Evolutionary conservation across 2,329 filamentous ascomycete genomes (phyloP).

Genomic region (Calonectria honghensis): DNA sequence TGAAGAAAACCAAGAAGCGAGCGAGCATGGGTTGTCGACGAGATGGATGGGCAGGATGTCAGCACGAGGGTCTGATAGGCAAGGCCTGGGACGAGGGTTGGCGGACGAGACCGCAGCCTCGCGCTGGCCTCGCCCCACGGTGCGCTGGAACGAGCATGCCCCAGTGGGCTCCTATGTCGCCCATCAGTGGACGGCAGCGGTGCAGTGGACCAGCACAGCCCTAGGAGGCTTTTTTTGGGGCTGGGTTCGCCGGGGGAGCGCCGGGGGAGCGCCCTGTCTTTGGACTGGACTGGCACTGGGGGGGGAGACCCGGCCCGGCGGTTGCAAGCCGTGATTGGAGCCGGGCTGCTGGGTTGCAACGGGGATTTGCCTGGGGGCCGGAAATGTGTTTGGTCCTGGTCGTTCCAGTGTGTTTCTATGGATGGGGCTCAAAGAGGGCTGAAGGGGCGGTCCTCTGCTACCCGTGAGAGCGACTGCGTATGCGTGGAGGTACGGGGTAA

Average conservation of each 20-base stretch:
- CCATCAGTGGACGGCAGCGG: conserved; percentile 16
- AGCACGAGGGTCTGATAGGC: conserved; percentile 52
- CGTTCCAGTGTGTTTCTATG: conserved; percentile 2
- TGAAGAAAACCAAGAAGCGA: conserved; percentile 25
- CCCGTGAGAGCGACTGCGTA: background rate
- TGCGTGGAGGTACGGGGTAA: background rate
- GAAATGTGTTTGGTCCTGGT: conserved; percentile 16
- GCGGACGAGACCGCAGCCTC: conserved; percentile 46
- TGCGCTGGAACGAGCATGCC: conserved; percentile 11
- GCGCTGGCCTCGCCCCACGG: conserved; percentile 37
- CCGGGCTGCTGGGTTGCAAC: conserved; percentile 22
- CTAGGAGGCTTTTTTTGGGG: conserved; percentile 45
- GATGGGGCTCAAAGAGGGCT: conserved; percentile 26
- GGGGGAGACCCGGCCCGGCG: conserved; percentile 25
- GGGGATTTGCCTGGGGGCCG: conserved; percentile 23
- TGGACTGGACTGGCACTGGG: conserved; percentile 13
- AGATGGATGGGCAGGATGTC: conserved; percentile 47
- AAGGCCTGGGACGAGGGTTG: conserved; percentile 24
- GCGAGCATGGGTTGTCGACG: conserved; percentile 17
- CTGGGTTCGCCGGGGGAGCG: conserved; percentile 18
- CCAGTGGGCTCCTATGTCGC: conserved; percentile 21
- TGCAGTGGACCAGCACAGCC: conserved; percentile 49
- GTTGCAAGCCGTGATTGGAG: conserved; percentile 36
- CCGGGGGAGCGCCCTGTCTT: conserved; percentile 10
- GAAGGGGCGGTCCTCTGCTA: background rate